Percentiles rank a stretch among this genome's conserved stretches.
phyloP scores from a whole-genome alignment of 164 flowering plant genomes.

The Dillenia turbinata region DNA sequence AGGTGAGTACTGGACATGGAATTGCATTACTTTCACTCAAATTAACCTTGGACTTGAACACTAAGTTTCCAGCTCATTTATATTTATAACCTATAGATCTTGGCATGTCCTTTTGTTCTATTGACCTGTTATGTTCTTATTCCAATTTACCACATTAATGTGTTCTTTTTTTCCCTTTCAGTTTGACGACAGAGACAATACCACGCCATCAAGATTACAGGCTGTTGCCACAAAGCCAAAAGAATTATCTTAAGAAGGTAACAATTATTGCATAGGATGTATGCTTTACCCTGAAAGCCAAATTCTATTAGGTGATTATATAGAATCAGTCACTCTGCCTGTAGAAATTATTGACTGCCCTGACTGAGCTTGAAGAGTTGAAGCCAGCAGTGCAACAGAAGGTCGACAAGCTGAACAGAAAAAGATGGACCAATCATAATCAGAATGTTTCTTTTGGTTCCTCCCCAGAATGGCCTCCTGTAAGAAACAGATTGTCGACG shows the following conservation, averaged over 20 bases:
- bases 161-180: constrained; percentile 26
- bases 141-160: no score
- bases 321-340: constrained; percentile 15
- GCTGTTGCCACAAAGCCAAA: constrained; percentile 39
- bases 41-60: no score
- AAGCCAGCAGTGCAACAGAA: constrained; percentile 59
- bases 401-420: constrained; percentile 47
- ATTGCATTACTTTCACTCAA: background rate
- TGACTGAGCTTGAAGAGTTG: constrained; percentile 75
- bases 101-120: no score
- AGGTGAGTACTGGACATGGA: constrained; percentile 42
- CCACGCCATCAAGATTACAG: constrained; percentile 82
- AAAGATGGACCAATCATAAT: constrained; percentile 20
- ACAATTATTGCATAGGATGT: background rate
- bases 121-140: background rate
- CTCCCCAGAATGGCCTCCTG: constrained; percentile 41
- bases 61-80: no score
- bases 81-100: no score
- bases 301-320: background rate
- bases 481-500: constrained; percentile 22
- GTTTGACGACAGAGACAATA: constrained; percentile 86
- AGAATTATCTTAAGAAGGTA: constrained; percentile 52
- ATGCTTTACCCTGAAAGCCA: background rate
- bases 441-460: constrained; percentile 23
- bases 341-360: constrained; percentile 54